Evolutionary conservation across 1,284 basidiomycete genomes (phyloP).

Genomic region (Rhizoctonia solani): DNA sequence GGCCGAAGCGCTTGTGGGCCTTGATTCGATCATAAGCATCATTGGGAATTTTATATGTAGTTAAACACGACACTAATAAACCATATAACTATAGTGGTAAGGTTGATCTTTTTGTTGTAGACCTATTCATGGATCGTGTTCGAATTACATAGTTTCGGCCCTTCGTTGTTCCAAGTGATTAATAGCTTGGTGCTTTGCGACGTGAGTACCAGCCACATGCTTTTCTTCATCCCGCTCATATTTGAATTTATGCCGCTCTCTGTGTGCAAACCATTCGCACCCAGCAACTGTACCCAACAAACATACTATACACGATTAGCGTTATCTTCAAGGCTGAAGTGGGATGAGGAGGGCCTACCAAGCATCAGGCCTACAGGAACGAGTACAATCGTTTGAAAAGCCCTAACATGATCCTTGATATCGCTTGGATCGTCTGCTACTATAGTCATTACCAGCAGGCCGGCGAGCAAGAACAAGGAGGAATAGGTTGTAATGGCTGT

Average conservation of each 20-base stretch:
- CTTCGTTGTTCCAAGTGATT: too few species aligned
- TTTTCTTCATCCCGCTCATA: not conserved
- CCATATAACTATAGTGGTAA: too few species aligned
- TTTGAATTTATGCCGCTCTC: not conserved
- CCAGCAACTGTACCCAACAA: slow-evolving; percentile 1
- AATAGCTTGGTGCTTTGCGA: not conserved
- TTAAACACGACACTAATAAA: not conserved
- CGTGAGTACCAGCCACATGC: not conserved
- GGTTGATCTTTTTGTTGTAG: too few species aligned
- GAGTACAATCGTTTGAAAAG: slow-evolving; percentile 16
- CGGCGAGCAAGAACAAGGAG: slow-evolving; percentile 18
- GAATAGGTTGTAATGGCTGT: slow-evolving; percentile 31
- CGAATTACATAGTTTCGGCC: too few species aligned
- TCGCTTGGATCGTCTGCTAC: slow-evolving; percentile 3
- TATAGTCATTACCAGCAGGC: slow-evolving; percentile 30
- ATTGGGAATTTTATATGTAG: not conserved
- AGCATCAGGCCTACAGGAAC: slow-evolving; percentile 15
- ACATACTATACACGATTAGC: not conserved
- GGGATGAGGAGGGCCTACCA: too few species aligned
- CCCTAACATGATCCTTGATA: not conserved
- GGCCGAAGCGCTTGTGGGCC: slow-evolving; percentile 9
- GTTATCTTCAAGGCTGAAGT: too few species aligned
- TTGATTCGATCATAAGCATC: not conserved
- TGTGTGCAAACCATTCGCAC: slow-evolving; percentile 29
- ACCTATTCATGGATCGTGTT: too few species aligned